These are phyloP conservation scores for Cryptococcus wingfieldii DNA, from an alignment of 1,284 basidiomycete genomes.

Conservation along the genomic window DNA sequence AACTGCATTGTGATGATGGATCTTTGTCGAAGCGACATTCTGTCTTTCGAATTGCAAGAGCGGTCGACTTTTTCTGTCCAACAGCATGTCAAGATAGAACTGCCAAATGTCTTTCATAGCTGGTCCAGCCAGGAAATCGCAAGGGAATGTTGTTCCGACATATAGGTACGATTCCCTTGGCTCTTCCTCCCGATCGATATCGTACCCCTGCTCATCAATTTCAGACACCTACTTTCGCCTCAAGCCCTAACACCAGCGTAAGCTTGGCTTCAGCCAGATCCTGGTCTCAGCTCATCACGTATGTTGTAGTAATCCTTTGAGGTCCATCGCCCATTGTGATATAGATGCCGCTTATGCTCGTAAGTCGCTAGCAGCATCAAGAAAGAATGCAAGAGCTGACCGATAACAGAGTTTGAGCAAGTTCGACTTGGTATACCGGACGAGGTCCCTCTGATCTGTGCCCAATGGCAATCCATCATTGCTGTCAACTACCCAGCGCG, in stretches of 20 bases:
- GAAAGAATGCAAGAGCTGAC: not conserved
- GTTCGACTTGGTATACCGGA: slow-evolving; percentile 68
- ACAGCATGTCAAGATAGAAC: too few relatives aligned
- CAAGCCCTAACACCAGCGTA: slow-evolving; percentile 43
- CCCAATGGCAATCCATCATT: slow-evolving; percentile 85
- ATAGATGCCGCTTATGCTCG: slow-evolving; percentile 85
- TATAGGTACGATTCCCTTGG: slow-evolving; percentile 14
- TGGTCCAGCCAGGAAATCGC: slow-evolving; percentile 12
- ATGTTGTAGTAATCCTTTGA: slow-evolving; percentile 34
- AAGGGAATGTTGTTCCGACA: slow-evolving; percentile 9
- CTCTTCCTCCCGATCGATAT: not conserved
- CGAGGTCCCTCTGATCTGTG: slow-evolving; percentile 76
- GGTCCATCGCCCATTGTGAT: slow-evolving; percentile 79
- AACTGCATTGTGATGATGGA: too few relatives aligned
- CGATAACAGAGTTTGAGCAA: slow-evolving; percentile 68
- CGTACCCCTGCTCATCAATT: not conserved
- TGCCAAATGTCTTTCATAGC: slow-evolving; percentile 20
- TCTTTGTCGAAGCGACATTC: too few relatives aligned
- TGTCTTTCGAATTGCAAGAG: too few relatives aligned
- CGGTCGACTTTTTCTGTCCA: too few relatives aligned
- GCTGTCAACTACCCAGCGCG: slow-evolving; percentile 95
- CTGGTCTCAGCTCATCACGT: not conserved
- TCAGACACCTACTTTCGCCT: slow-evolving; percentile 39
- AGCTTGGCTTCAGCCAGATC: slow-evolving; percentile 1
- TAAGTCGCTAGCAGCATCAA: slow-evolving; percentile 13